Conservation (phyloP, 495 filamentous ascomycete genomes). For the Penicillium paxilli region DNA sequence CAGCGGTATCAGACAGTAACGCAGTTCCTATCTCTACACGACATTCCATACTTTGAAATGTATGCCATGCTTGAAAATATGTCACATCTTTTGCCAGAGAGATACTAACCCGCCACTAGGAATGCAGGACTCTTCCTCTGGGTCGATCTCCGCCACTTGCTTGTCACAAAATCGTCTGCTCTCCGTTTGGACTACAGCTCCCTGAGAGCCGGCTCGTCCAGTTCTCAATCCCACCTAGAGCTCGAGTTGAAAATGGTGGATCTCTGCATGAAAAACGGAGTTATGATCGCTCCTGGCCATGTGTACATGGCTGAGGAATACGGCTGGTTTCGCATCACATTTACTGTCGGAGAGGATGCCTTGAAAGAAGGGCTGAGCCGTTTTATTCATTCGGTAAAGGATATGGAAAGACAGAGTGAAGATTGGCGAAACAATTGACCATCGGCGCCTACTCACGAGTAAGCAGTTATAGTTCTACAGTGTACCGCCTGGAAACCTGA, state of each 20-base stretch:
- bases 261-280: constrained; percentile 9
- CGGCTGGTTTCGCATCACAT: constrained; percentile 19
- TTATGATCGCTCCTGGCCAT: constrained; percentile 12
- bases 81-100: background rate
- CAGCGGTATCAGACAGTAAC: constrained; percentile 7
- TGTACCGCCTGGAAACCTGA: too few relatives aligned
- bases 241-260: constrained; percentile 1
- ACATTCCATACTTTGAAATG: constrained; percentile 2
- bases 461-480: too few relatives aligned
- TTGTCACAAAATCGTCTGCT: constrained; percentile 6
- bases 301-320: constrained; percentile 6
- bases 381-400: background rate
- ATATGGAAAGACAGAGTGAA: background rate
- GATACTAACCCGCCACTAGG: background rate
- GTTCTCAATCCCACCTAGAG: background rate
- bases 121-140: constrained; percentile 53
- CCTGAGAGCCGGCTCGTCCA: background rate
- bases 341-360: constrained; percentile 6
- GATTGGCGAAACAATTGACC: background rate
- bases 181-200: background rate
- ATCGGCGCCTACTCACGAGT: background rate
- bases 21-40: background rate
- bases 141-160: constrained; percentile 41
- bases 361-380: constrained; percentile 10
- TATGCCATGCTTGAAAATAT: background rate